Evolutionary conservation across 1,284 basidiomycete species (phyloP), one percentile per base, ranked within the genome.

Genomic region (Marasmius tenuissimus): DNA sequence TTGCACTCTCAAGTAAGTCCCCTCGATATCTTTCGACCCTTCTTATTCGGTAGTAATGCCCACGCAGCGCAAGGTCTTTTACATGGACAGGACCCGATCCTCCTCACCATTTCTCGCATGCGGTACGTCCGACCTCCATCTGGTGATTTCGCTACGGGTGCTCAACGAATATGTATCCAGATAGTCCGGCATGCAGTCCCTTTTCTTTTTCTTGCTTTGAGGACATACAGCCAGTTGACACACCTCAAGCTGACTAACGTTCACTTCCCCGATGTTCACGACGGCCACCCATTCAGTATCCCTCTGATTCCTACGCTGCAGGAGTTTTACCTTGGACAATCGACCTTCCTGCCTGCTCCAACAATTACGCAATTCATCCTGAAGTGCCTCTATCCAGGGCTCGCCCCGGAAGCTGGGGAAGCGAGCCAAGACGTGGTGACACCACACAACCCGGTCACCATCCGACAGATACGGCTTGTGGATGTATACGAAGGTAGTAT

Each of bases 51-150:
- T 45, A 37, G 34, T 52, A 35, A 11, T 45, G 34, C 39, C n/a
- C 35, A 45, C 37, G 22, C 54, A 87, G 85, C 62, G 82, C 85
- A 40, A 73, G 70, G 58, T 69, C 64, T 18, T 85, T 87, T 65
- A 72, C 72, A 20, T 87, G 86, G 86, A 80, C 75, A 37, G 83
- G 85, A 5, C 84, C 83, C 5, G 84, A 85, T 64, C 84, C 85
- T 35, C 79, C 78, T 18, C 84, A 86, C 64, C 82, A 86, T 66
- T 85, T 85, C 68, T 85, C 85, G 1, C 84, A 75, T 16, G 83
- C 85, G 18, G 85, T 85, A 67, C 67, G 82, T 75, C 34, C 37
- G 5, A 14, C 7, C 20, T 8, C n/a, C 11, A 38, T 14, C 40
- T 60, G 56, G 35, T 54, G n/a, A 22, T 12, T 22, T 22, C 35